Base-by-base conservation (phyloP, 148 eudicot genomes). In the Dianthus caryophyllus region DNA sequence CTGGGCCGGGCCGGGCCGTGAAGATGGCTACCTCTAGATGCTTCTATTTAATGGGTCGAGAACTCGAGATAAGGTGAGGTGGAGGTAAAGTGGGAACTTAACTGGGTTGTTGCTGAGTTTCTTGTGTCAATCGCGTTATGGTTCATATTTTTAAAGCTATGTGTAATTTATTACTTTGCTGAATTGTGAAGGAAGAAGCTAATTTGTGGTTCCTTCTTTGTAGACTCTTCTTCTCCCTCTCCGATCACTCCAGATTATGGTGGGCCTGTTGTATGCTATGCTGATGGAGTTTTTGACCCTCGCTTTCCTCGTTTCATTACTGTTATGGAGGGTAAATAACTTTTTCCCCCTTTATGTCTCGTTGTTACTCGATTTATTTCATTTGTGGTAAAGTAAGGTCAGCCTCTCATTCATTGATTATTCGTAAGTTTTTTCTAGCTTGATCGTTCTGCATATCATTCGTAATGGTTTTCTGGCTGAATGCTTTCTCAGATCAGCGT, bases 191-290 rank as follows among this genome's bases (percentile, higher is more conserved):
- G 1, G 5, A 41, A 27, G 25, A 49, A 44, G 31, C 65, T 70
- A 56, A 66, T 39, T 59, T 66, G 27, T 18, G 22, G 17, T 65
- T 46, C 27, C 27, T 66, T 54, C 39, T 56, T 56, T 61, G 73
- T 77, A 88, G 96, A 76, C 78, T 76, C 73, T 26, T 76, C 73
- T 26, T 70, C 73, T 71, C 86, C 87, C 13, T 57, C 70, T 69
- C 88, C 95, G 25, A 70, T 88, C 30, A 88, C 90, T 72, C 95
- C 88, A 55, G 95, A 88, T 73, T 84, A 83, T 78, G 88, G 95
- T 14, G 90, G 76, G 30, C 86, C 95, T 17, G 46, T 67, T 30
- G 79, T 81, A n/a, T 78, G 85, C 61, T 88, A 80, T 78, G 90
- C 95, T 11, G 95, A 88, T 80, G 95, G 95, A 77, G 88, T 80